Percentiles rank a stretch among this genome's conserved stretches.
Evolutionary conservation across 305 asterid species (phyloP).

Genomic region (Fraxinus sp.): DNA sequence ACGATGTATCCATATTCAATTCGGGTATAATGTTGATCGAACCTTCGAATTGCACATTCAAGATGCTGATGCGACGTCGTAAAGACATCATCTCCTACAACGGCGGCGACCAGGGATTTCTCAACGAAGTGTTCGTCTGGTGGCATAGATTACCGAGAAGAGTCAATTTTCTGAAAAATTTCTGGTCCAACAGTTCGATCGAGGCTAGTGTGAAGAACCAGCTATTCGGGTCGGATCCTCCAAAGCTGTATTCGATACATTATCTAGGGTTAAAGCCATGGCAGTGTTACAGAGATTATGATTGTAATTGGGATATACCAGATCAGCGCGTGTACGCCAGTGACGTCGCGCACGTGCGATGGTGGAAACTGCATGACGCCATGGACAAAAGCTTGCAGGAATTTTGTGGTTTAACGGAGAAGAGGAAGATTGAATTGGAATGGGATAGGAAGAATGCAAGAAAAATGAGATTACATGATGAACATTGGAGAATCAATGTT

Average conservation of each 20-base stretch:
- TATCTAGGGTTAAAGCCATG: conserved; percentile 83
- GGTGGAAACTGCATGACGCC: conserved; percentile 82
- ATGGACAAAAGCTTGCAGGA: conserved; percentile 59
- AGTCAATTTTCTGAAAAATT: conserved; percentile 68
- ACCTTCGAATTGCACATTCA: conserved; percentile 80
- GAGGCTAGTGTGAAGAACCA: conserved; percentile 62
- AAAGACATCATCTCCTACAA: conserved; percentile 69
- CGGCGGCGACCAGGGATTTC: conserved; percentile 93
- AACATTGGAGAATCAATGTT: conserved; percentile 68
- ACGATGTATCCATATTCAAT: conserved; percentile 70
- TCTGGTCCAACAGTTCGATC: conserved; percentile 66
- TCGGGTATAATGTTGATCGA: conserved; percentile 85
- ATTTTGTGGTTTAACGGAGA: conserved; percentile 47
- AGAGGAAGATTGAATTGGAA: conserved; percentile 60
- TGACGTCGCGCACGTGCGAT: conserved; percentile 63
- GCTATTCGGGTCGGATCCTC: conserved; percentile 71
- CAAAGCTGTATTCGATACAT: conserved; percentile 64
- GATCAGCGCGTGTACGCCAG: conserved; percentile 74
- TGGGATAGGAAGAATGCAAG: conserved; percentile 67
- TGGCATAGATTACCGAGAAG: conserved; percentile 84
- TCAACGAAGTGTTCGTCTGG: conserved; percentile 77
- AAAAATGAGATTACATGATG: conserved; percentile 42
- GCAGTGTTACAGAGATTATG: conserved; percentile 79
- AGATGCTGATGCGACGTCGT: conserved; percentile 53
- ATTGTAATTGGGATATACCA: conserved; percentile 66